Evolutionary conservation across 495 filamentous ascomycete species (phyloP).

Genomic region (Xylaria telfairii): DNA sequence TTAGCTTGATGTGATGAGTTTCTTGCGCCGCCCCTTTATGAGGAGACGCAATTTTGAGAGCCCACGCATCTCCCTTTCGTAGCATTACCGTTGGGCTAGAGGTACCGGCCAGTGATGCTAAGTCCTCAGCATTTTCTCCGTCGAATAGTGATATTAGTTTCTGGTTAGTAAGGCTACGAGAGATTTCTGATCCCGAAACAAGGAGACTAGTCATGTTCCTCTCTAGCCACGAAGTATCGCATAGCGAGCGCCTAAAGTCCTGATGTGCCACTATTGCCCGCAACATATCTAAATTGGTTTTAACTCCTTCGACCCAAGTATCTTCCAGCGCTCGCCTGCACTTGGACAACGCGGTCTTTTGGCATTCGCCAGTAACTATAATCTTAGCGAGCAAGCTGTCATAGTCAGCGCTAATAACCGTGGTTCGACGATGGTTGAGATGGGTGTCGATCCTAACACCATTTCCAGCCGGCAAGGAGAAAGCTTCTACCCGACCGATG

Average conservation of each 20-base stretch:
- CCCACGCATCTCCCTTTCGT: conserved; percentile 64
- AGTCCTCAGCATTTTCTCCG: not conserved
- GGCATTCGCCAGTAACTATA: conserved; percentile 61
- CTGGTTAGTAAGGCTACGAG: not conserved
- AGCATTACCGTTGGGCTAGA: conserved; percentile 50
- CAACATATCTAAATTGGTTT: conserved; percentile 61
- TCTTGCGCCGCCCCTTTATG: conserved; percentile 17
- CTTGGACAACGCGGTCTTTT: conserved; percentile 58
- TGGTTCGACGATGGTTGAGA: conserved; percentile 45
- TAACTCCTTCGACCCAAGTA: conserved; percentile 58
- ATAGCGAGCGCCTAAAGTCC: conserved; percentile 51
- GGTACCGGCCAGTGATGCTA: not conserved
- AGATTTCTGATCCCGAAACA: conserved; percentile 40
- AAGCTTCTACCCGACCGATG: conserved; percentile 62
- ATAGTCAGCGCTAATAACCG: conserved; percentile 60
- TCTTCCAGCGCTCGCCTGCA: conserved; percentile 61
- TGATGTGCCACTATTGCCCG: conserved; percentile 57
- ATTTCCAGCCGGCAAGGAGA: conserved; percentile 60
- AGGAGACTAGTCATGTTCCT: conserved; percentile 40
- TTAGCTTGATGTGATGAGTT: conserved; percentile 56
- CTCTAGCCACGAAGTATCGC: conserved; percentile 67
- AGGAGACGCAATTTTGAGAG: conserved; percentile 52
- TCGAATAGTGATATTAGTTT: not conserved
- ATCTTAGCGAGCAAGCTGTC: conserved; percentile 67
- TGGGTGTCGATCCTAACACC: conserved; percentile 64